Evolutionary conservation across 352 stramenopile species (phyloP).

Genomic region (Phytophthora brassicae): DNA sequence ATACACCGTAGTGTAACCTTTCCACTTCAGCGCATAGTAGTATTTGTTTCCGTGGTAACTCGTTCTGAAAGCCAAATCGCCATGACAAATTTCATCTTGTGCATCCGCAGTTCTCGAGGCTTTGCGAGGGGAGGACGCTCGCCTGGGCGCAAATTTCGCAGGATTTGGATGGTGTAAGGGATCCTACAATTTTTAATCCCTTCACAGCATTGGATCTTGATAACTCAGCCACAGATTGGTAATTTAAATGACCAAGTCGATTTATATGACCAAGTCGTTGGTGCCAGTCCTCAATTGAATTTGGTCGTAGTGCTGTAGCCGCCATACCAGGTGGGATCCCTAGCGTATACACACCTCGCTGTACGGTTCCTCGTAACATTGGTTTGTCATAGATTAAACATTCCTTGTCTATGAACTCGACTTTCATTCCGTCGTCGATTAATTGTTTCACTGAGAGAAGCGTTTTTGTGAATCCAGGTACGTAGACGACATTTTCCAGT

Average conservation of each 20-base stretch:
- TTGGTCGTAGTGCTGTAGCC: neutral
- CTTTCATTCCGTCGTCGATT: constrained; percentile 9
- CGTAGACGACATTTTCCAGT: constrained; percentile 4
- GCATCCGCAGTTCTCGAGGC: neutral
- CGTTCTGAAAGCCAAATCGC: neutral
- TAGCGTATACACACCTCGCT: neutral
- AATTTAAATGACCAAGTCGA: constrained; percentile 7
- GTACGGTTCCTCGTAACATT: neutral
- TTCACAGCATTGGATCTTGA: neutral
- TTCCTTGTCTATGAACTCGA: neutral
- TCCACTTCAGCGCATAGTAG: constrained; percentile 4
- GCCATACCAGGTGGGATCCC: neutral
- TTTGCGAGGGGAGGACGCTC: neutral
- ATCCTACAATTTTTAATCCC: neutral
- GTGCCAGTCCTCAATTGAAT: constrained; percentile 3
- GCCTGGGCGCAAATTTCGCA: neutral
- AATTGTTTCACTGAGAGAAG: constrained; percentile 10
- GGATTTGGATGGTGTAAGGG: neutral
- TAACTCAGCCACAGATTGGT: neutral
- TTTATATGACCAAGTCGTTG: too few relatives aligned
- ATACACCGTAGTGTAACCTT: constrained; percentile 2
- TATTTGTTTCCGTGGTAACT: constrained; percentile 19
- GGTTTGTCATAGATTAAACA: constrained; percentile 9
- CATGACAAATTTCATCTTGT: constrained; percentile 6
- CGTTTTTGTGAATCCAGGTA: neutral